A percentile compares a stretch with the other conserved stretches of the same genome.
These are phyloP conservation scores for Geotrichum reessii DNA, from an alignment of 1,139 yeast species.

Conservation along the genomic window DNA sequence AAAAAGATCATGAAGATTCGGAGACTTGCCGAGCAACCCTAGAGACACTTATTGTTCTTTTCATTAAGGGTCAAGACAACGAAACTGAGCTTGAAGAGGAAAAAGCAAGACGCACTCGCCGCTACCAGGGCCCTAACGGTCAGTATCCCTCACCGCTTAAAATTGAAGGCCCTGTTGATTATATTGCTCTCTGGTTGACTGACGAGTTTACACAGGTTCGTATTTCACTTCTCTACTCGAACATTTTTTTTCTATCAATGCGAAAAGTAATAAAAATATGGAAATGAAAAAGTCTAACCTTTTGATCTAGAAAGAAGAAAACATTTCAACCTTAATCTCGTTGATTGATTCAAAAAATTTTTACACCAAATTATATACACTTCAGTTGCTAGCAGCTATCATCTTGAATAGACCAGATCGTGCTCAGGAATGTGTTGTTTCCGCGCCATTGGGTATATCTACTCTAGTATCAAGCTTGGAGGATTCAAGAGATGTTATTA, in stretches of 20 bases:
- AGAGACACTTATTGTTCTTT: slow-evolving; percentile 77
- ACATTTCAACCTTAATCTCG: slow-evolving; percentile 53
- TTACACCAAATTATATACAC: slow-evolving; percentile 70
- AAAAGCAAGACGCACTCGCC: slow-evolving; percentile 31
- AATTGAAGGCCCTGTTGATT: slow-evolving; percentile 49
- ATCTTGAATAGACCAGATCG: slow-evolving; percentile 69
- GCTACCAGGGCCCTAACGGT: slow-evolving; percentile 32
- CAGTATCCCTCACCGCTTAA: slow-evolving; percentile 72
- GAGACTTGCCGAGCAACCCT: slow-evolving; percentile 75
- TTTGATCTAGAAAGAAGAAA: slow-evolving; percentile 38
- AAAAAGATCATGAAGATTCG: slow-evolving; percentile 60
- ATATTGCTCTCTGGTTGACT: slow-evolving; percentile 89
- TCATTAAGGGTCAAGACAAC: slow-evolving; percentile 40
- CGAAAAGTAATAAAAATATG: neutral
- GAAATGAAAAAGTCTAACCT: neutral
- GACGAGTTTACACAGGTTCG: slow-evolving; percentile 75
- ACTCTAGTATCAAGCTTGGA: slow-evolving; percentile 62
- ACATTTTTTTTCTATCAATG: neutral
- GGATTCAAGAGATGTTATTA: slow-evolving; percentile 77
- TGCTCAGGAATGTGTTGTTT: slow-evolving; percentile 67
- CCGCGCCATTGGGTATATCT: slow-evolving; percentile 75
- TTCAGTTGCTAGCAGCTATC: slow-evolving; percentile 81
- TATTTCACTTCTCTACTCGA: neutral
- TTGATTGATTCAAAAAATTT: slow-evolving; percentile 56
- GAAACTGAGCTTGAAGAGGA: slow-evolving; percentile 46